These are phyloP conservation scores for Suhomyces xylopsoci DNA, from an alignment of 805 yeast species.

Conservation along the genomic window DNA sequence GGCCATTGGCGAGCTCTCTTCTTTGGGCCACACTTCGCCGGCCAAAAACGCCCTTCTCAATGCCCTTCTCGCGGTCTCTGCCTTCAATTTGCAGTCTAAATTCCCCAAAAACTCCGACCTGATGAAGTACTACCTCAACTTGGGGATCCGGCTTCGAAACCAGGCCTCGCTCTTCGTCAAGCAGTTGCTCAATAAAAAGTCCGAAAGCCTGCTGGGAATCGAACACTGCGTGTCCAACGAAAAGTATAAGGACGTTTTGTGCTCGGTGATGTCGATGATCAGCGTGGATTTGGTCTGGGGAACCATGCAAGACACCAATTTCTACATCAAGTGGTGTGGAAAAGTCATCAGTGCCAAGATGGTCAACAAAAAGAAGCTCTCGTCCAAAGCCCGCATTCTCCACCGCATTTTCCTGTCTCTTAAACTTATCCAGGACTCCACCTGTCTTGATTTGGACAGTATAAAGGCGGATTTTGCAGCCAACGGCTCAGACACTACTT, in stretches of 20 bases:
- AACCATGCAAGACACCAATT: slow-evolving; percentile 78
- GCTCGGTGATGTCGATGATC: slow-evolving; percentile 82
- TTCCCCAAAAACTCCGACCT: slow-evolving; percentile 62
- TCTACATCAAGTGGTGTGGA: slow-evolving; percentile 74
- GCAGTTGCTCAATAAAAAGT: slow-evolving; percentile 43
- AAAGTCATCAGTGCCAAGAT: slow-evolving; percentile 67
- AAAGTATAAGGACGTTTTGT: slow-evolving; percentile 78
- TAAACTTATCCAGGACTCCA: slow-evolving; percentile 74
- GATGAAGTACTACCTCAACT: slow-evolving; percentile 65
- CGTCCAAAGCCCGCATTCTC: slow-evolving; percentile 71
- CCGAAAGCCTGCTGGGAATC: slow-evolving; percentile 32
- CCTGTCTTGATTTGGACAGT: slow-evolving; percentile 42
- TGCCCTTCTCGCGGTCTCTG: slow-evolving; percentile 77
- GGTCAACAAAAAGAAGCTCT: slow-evolving; percentile 58
- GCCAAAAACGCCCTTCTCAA: slow-evolving; percentile 76
- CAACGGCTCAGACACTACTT: slow-evolving; percentile 21
- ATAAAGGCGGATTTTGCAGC: slow-evolving; percentile 34
- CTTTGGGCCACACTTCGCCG: slow-evolving; percentile 68
- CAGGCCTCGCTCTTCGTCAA: slow-evolving; percentile 72
- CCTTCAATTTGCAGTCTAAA: slow-evolving; percentile 74
- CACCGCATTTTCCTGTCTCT: slow-evolving; percentile 77
- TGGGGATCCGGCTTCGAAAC: slow-evolving; percentile 70
- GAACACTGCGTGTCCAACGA: slow-evolving; percentile 49
- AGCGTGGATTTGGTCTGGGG: slow-evolving; percentile 90
- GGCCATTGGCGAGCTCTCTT: slow-evolving; percentile 78